Conservation (phyloP, 768 basidiomycete species). For the Lentinula aciculospora region DNA sequence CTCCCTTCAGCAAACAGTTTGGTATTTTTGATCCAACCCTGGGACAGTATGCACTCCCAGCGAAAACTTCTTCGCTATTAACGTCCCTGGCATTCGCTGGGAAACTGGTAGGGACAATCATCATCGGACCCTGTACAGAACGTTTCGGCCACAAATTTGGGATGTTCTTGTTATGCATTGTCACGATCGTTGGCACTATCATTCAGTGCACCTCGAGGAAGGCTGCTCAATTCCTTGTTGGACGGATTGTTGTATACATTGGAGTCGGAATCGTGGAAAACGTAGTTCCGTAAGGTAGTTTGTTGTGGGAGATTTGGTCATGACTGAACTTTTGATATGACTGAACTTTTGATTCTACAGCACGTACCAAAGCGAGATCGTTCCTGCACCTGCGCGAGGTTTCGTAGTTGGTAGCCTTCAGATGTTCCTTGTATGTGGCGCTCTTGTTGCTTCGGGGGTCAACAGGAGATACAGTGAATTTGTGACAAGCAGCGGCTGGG, state of each 20-base stretch:
- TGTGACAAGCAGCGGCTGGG: constrained; percentile 3
- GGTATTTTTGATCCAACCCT: constrained; percentile 4
- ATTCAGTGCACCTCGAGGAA: neutral
- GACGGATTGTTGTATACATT: constrained; percentile 4
- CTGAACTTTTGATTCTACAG: neutral
- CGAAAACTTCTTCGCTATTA: constrained; percentile 1
- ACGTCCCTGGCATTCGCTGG: constrained; percentile 6
- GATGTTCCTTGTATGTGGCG: constrained; percentile 4
- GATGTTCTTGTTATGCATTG: neutral
- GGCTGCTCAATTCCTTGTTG: constrained; percentile 1
- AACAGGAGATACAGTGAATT: neutral
- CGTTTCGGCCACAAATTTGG: constrained; percentile 1
- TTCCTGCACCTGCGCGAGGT: neutral
- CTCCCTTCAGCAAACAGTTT: constrained; percentile 3
- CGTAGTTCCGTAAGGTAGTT: constrained; percentile 1
- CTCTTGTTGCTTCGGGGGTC: constrained; percentile 3
- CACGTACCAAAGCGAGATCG: constrained; percentile 6
- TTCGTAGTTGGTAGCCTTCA: constrained; percentile 7
- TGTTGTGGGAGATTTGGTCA: neutral
- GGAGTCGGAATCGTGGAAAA: constrained; percentile 6
- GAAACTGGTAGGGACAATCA: constrained; percentile 3
- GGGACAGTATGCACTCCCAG: neutral
- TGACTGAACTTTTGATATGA: too few relatives aligned
- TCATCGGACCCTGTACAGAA: constrained; percentile 7
- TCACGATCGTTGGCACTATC: constrained; percentile 4